Evolutionary conservation across 2,329 filamentous ascomycete species (phyloP).

Genomic region (Esteya vermicola): DNA sequence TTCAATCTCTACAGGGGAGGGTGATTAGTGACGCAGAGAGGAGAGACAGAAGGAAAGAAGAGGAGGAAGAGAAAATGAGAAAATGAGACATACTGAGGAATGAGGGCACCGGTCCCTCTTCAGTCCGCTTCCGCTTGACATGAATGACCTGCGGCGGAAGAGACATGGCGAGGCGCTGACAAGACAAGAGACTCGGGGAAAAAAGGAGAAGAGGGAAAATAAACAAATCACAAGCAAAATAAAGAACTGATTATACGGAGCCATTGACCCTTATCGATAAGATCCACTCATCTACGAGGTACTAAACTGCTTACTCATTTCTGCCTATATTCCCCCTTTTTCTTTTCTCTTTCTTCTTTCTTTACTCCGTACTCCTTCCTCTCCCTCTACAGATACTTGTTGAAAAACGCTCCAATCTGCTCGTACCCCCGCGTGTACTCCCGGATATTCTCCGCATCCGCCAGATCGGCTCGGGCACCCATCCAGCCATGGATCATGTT

Average conservation of each 20-base stretch:
- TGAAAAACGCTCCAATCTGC: constrained; percentile 26
- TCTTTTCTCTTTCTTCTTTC: background rate
- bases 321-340: background rate
- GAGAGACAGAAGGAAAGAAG: too few relatives aligned
- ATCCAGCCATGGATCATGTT: constrained; percentile 46
- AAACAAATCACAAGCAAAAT: background rate
- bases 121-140: constrained; percentile 46
- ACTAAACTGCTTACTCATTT: background rate
- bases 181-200: too few relatives aligned
- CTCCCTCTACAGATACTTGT: constrained; percentile 21
- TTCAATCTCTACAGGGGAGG: constrained; percentile 23
- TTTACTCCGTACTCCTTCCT: background rate
- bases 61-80: background rate
- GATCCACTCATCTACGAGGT: too few relatives aligned
- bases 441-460: constrained; percentile 26
- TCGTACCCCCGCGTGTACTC: constrained; percentile 36
- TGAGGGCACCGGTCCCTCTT: constrained; percentile 39
- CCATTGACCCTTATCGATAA: too few relatives aligned
- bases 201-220: background rate
- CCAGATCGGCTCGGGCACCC: constrained; percentile 34
- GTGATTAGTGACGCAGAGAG: too few relatives aligned
- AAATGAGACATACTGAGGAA: constrained; percentile 26
- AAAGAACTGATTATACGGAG: too few relatives aligned
- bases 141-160: constrained; percentile 44
- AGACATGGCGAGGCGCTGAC: constrained; percentile 27